A percentile compares a stretch with the other conserved stretches of the same genome.
Conservation (phyloP, 345 rosid species). For the Salix dunnii region DNA sequence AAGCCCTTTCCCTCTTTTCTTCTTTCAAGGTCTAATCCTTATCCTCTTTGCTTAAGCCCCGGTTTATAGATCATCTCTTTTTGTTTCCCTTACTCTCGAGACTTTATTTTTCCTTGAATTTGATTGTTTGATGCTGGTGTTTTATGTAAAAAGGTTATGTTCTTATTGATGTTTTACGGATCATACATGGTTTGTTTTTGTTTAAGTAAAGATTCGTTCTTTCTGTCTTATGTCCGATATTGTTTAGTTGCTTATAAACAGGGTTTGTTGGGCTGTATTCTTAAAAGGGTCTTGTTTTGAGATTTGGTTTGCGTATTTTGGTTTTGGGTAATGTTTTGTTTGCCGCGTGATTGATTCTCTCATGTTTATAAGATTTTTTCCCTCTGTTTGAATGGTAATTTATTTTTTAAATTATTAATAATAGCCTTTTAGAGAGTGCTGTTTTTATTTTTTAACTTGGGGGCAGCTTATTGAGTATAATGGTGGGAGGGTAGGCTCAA, state of each 20-base stretch:
- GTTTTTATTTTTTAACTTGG: background rate
- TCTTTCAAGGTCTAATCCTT: constrained; percentile 1
- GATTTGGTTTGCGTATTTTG: background rate
- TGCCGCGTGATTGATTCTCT: background rate
- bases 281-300: background rate
- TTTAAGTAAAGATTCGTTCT: background rate
- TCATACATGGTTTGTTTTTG: background rate
- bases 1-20: background rate
- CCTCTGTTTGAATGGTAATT: background rate
- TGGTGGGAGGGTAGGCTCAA: background rate
- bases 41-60: background rate
- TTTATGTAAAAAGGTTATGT: background rate
- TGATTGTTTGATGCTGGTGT: background rate
- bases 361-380: background rate
- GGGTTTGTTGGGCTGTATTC: background rate
- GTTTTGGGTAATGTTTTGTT: background rate
- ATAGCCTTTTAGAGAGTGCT: background rate
- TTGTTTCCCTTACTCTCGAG: background rate
- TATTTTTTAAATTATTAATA: background rate
- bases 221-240: background rate
- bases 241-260: too few species aligned
- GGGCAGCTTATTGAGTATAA: background rate
- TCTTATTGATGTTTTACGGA: background rate
- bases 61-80: background rate
- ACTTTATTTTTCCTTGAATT: background rate